Conservation (phyloP, 495 filamentous ascomycete genomes). For the Filosporella fistucella region DNA sequence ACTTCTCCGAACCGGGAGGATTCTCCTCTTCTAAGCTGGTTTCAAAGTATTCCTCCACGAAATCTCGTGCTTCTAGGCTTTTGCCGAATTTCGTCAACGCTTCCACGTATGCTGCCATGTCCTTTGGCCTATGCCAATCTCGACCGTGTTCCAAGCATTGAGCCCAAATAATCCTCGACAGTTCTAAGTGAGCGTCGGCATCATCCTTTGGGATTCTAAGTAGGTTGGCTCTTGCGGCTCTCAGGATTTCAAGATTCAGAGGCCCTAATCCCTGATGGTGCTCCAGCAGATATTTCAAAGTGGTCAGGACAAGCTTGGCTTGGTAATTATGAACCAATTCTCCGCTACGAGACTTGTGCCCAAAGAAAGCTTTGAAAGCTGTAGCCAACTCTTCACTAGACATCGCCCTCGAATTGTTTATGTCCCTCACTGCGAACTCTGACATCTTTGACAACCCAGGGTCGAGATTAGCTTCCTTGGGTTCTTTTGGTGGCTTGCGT, state of each 20-base stretch:
- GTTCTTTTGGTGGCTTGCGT: conserved; percentile 43
- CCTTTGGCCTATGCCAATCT: too few relatives aligned
- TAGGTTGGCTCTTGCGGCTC: conserved; percentile 35
- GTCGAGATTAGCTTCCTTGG: conserved; percentile 50
- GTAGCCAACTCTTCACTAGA: conserved; percentile 49
- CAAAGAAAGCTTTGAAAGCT: conserved; percentile 63
- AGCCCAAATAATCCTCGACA: conserved; percentile 57
- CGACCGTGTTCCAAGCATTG: too few relatives aligned
- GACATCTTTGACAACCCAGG: conserved; percentile 57
- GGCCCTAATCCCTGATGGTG: conserved; percentile 31
- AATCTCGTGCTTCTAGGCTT: conserved; percentile 52
- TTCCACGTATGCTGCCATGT: too few relatives aligned
- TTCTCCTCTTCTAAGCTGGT: not conserved
- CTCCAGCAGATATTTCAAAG: conserved; percentile 52
- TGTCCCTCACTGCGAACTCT: conserved; percentile 38
- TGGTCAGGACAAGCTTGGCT: conserved; percentile 47
- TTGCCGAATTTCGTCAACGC: too few relatives aligned
- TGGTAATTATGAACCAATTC: conserved; percentile 61
- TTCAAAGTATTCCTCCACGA: conserved; percentile 38
- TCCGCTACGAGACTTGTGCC: conserved; percentile 39
- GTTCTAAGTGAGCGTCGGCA: conserved; percentile 36
- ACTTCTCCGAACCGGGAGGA: not conserved
- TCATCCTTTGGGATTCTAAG: conserved; percentile 34
- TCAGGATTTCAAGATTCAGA: conserved; percentile 47
- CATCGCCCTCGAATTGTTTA: conserved; percentile 51